These are phyloP conservation scores for Takashimella koratensis DNA, from an alignment of 1,284 basidiomycete species.

Conservation along the genomic window DNA sequence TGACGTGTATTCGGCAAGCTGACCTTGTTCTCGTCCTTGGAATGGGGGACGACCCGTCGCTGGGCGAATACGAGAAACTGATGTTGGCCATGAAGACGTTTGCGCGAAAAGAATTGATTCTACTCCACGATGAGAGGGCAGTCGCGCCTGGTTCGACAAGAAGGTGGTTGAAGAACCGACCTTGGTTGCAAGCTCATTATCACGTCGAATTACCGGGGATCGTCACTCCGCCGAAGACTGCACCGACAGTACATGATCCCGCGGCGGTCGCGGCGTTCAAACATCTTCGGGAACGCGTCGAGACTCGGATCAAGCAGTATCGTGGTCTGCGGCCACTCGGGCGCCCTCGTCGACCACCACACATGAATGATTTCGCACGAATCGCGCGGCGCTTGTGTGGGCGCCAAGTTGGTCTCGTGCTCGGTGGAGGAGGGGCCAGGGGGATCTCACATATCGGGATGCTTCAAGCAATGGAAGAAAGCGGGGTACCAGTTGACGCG, in stretches of 20 bases:
- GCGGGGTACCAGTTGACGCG: constrained; percentile 87
- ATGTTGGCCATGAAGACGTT: constrained; percentile 88
- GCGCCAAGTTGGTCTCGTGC: constrained; percentile 86
- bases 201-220: constrained; percentile 50
- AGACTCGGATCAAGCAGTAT: constrained; percentile 83
- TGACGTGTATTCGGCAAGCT: constrained; percentile 93
- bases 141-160: constrained; percentile 89
- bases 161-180: constrained; percentile 89
- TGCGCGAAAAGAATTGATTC: constrained; percentile 90
- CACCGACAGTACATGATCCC: constrained; percentile 66
- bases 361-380: constrained; percentile 88
- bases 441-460: constrained; percentile 90
- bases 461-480: constrained; percentile 86
- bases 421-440: constrained; percentile 93
- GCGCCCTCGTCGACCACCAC: constrained; percentile 68
- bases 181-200: constrained; percentile 65
- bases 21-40: constrained; percentile 95
- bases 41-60: constrained; percentile 83
- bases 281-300: constrained; percentile 79
- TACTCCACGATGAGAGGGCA: constrained; percentile 87
- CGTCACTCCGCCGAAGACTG: constrained; percentile 59
- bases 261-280: constrained; percentile 77
- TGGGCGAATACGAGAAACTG: constrained; percentile 90
- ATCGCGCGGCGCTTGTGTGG: constrained; percentile 88
- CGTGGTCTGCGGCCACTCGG: constrained; percentile 64